phyloP scores from a whole-genome alignment of 495 filamentous ascomycete genomes.

The Bacidia gigantensis region DNA sequence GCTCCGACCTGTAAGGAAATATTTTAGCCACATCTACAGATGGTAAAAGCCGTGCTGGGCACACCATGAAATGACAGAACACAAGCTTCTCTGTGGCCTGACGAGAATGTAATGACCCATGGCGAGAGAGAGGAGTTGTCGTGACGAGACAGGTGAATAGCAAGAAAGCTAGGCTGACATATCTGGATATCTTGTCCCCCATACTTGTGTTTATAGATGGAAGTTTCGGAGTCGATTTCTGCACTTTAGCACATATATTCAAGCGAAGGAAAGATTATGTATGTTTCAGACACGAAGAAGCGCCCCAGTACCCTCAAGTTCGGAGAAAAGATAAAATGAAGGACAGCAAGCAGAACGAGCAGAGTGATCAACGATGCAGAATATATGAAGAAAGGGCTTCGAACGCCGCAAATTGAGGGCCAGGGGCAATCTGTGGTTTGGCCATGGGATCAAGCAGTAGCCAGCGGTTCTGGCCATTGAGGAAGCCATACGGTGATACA shows the following conservation, averaged over 20 bases:
- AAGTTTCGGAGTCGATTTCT: no score
- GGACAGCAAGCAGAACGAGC: neutral
- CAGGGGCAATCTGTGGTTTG: neutral
- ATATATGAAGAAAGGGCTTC: neutral
- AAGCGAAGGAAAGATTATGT: no score
- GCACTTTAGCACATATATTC: no score
- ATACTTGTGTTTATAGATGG: no score
- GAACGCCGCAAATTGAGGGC: neutral
- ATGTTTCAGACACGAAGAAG: no score
- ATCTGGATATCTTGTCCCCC: neutral
- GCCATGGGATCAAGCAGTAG: neutral
- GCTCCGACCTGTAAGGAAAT: slow-evolving; percentile 4
- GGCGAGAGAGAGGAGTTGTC: neutral
- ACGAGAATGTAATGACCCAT: slow-evolving; percentile 6
- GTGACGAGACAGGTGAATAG: neutral
- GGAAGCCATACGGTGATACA: neutral
- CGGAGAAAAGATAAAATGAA: neutral
- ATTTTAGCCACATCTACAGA: neutral
- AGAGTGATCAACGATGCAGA: neutral
- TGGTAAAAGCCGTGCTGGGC: slow-evolving; percentile 4
- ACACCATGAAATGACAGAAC: slow-evolving; percentile 48
- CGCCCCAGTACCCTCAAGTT: no score
- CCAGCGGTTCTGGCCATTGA: neutral
- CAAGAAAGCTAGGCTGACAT: neutral
- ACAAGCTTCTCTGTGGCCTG: slow-evolving; percentile 30